Evolutionary conservation across 768 basidiomycete genomes (phyloP).

Genomic region (Kwoniella botswanensis): DNA sequence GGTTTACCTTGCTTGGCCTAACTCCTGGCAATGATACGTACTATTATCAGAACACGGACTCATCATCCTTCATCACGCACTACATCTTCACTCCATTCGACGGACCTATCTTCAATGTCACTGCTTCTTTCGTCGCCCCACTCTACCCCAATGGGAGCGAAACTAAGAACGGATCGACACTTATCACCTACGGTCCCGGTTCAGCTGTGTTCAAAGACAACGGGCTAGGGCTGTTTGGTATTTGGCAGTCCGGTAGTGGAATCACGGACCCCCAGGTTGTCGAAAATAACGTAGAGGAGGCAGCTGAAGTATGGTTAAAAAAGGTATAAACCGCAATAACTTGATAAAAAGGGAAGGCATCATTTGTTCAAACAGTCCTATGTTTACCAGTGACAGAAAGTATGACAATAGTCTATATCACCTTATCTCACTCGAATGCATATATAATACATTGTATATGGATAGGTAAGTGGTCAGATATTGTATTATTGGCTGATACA

Average conservation of each 20-base stretch:
- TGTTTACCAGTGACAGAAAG: no score
- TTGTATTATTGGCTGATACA: no score
- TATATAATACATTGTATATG: no score
- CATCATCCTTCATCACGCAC: slow-evolving; percentile 21
- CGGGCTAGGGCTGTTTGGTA: neutral
- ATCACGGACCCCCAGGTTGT: neutral
- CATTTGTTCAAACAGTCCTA: no score
- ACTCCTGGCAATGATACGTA: neutral
- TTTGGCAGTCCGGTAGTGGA: neutral
- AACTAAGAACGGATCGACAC: neutral
- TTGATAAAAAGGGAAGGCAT: neutral
- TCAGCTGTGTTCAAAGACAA: slow-evolving; percentile 21
- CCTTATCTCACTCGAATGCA: neutral
- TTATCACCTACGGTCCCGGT: slow-evolving; percentile 1
- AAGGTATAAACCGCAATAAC: neutral
- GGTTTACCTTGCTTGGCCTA: neutral
- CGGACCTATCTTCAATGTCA: slow-evolving; percentile 34
- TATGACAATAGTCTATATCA: neutral
- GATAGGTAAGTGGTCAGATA: no score
- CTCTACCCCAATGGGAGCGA: neutral
- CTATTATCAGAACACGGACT: slow-evolving; percentile 9
- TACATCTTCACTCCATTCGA: slow-evolving; percentile 36
- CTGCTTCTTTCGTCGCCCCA: slow-evolving; percentile 4
- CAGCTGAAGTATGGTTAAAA: slow-evolving; percentile 10
- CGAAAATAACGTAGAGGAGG: neutral